Evolutionary conservation across 306 rosid genomes (phyloP), one percentile per base, ranked within the genome.

Genomic region (Pterocarpus santalinus): DNA sequence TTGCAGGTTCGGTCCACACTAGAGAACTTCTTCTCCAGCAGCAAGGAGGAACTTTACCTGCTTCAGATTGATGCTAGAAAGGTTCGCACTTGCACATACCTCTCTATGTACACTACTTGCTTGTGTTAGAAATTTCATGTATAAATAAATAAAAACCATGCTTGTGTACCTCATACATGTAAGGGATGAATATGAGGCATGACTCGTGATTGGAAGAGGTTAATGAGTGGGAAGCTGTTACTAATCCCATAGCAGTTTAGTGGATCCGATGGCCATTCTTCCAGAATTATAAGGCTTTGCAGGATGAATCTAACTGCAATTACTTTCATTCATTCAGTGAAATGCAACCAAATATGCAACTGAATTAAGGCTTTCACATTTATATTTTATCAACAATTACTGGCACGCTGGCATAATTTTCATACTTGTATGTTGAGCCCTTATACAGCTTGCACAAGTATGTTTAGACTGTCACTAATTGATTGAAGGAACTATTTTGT

Each of bases 1-100:
- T 51, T 80, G 83, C 91, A 95, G 98, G 97, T 95, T 56, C 88
- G 74, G 44, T 43, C 88, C 70, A 90, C 94, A 0, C 79, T 93
- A 14, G 88, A 93, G 55, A 93, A 83, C 11, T 95, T 91, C 73
- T 93, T 84, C 86, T 80, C 81, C 76, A 87, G 88, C 66, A 49
- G 80, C 41, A 87, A 90, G 55, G 82, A 6, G 69, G 93, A 89
- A 49, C 92, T 93, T 64, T 93, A 93, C 89, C 83, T 90, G 55
- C 97, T 95, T 78, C 99, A 95, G 67, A 88, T 95, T 67, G 95
- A 91, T 68, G 90, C 92, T 38, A 90, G 82, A 70, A 90, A 87
- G 97, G 99, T 93, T 62, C 38, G 69, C 57, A 5, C 14, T 65
- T 44, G 65, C 63, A 7, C 14, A 5, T 44, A 12, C 74, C 79